Percentiles rank a stretch among this genome's conserved stretches.
Evolutionary conservation across 2,329 filamentous ascomycete species (phyloP).

Genomic region (Graphiopsis chlorocephala): DNA sequence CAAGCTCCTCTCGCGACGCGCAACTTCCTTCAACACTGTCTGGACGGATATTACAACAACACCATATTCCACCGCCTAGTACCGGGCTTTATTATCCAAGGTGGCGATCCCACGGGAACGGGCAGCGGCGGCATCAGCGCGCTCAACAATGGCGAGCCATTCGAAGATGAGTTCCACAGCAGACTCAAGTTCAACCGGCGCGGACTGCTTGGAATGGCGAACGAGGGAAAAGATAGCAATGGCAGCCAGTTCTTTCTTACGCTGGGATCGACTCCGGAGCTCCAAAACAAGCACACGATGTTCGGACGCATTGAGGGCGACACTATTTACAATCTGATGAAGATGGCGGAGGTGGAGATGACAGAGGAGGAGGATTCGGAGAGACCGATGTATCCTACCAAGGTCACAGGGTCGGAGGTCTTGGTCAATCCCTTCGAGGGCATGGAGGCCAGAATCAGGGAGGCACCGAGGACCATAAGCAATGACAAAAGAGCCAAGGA

Average conservation of each 20-base stretch:
- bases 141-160: constrained; percentile 78
- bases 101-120: constrained; percentile 89
- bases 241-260: constrained; percentile 98
- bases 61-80: constrained; percentile 93
- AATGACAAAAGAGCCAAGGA: constrained; percentile 53
- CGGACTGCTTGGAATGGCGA: constrained; percentile 93
- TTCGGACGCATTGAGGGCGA: constrained; percentile 91
- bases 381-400: constrained; percentile 80
- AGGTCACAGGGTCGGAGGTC: constrained; percentile 71
- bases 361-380: constrained; percentile 68
- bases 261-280: constrained; percentile 73
- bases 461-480: constrained; percentile 50
- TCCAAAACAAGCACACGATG: constrained; percentile 86
- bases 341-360: constrained; percentile 86
- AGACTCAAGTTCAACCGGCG: constrained; percentile 89
- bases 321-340: constrained; percentile 92
- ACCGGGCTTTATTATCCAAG: constrained; percentile 89
- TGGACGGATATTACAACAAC: constrained; percentile 92
- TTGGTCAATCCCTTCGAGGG: constrained; percentile 79
- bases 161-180: constrained; percentile 88
- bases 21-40: constrained; percentile 91
- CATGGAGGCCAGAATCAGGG: constrained; percentile 67
- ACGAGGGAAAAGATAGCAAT: constrained; percentile 79
- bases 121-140: constrained; percentile 90
- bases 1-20: constrained; percentile 88